Percentiles rank a stretch among this genome's conserved stretches.
phyloP scores from a whole-genome alignment of 106 monocot species.

The Dactylorhiza incarnata region DNA sequence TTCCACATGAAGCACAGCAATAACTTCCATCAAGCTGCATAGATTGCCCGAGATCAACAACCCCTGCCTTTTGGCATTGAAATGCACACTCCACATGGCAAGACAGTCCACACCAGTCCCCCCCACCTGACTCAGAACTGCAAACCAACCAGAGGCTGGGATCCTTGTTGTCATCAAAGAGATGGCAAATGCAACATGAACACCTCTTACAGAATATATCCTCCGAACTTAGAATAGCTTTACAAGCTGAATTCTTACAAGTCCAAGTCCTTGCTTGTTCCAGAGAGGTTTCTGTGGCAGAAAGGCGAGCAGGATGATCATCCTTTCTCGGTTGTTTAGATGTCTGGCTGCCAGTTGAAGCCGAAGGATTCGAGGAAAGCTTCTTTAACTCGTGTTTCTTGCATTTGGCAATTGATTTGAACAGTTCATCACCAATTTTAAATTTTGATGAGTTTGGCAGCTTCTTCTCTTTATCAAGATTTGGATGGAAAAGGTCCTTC shows the following conservation, averaged over 20 bases:
- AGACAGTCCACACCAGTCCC: constrained; percentile 80
- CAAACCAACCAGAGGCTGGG: constrained; percentile 97
- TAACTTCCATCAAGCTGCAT: constrained; percentile 88
- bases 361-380: constrained; percentile 21
- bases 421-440: constrained; percentile 42
- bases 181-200: constrained; percentile 86
- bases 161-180: constrained; percentile 95
- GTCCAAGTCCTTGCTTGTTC: constrained; percentile 29
- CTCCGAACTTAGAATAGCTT: constrained; percentile 48
- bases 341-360: constrained; percentile 17
- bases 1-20: constrained; percentile 88
- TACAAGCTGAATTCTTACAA: constrained; percentile 88
- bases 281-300: constrained; percentile 16
- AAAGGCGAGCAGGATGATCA: constrained; percentile 31
- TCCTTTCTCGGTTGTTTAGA: constrained; percentile 50
- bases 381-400: constrained; percentile 54
- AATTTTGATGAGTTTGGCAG: constrained; percentile 27
- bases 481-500: constrained; percentile 28
- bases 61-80: constrained; percentile 58
- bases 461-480: constrained; percentile 35
- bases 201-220: constrained; percentile 88
- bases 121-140: constrained; percentile 51
- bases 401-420: constrained; percentile 26
- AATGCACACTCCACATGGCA: constrained; percentile 94
- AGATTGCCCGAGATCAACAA: constrained; percentile 52